Conservation (phyloP, 1,284 basidiomycete species). For the Leucoagaricus sp. region DNA sequence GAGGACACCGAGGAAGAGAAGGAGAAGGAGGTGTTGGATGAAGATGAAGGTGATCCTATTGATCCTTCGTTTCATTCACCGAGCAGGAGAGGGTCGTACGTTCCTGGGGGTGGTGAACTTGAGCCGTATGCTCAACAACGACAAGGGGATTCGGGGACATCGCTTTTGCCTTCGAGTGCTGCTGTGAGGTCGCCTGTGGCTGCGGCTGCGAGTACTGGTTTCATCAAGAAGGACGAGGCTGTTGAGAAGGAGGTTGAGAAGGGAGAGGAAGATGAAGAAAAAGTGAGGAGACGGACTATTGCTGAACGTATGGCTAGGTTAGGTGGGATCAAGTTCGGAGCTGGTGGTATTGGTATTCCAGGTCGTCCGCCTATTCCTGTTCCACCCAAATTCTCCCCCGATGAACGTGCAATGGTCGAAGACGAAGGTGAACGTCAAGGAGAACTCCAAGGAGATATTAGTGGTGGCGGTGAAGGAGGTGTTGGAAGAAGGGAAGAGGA, state of each 20-base stretch:
- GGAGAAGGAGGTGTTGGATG: conserved; percentile 43
- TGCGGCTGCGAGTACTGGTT: too few relatives aligned
- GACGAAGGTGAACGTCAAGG: conserved; percentile 35
- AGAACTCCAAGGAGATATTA: conserved; percentile 34
- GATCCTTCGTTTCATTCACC: conserved; percentile 62
- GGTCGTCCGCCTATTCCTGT: conserved; percentile 37
- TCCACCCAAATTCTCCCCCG: too few relatives aligned
- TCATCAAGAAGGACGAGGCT: too few relatives aligned
- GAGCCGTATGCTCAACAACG: background rate
- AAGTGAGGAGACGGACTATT: conserved; percentile 58
- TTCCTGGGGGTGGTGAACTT: conserved; percentile 12
- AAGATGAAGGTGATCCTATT: conserved; percentile 68
- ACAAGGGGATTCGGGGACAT: background rate
- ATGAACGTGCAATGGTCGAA: too few relatives aligned
- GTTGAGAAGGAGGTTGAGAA: conserved; percentile 20
- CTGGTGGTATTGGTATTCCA: too few relatives aligned
- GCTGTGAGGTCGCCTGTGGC: conserved; percentile 13
- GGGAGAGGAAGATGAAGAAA: conserved; percentile 48
- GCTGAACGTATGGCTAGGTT: conserved; percentile 81
- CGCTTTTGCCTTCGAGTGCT: conserved; percentile 10
- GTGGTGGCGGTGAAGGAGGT: background rate
- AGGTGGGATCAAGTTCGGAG: conserved; percentile 73
- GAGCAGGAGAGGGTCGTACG: conserved; percentile 36
- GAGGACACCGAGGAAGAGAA: conserved; percentile 32
- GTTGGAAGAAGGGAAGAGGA: conserved; percentile 24